Percentiles rank a stretch among this genome's conserved stretches.
Evolutionary conservation across 2,329 filamentous ascomycete genomes (phyloP).

Genomic region (Verticillium zaregamsianum): DNA sequence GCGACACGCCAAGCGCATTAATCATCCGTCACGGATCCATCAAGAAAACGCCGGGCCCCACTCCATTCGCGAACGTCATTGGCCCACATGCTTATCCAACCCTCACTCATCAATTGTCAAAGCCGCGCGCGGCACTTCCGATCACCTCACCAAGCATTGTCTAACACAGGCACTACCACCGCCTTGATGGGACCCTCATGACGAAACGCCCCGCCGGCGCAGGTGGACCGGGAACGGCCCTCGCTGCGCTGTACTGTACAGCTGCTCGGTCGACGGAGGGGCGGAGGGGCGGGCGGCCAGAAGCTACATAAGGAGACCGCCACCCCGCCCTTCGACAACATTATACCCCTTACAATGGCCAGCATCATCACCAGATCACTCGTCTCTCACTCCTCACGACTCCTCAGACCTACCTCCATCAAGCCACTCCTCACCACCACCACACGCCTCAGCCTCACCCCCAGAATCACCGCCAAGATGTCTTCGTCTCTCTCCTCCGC

Average conservation of each 20-base stretch:
- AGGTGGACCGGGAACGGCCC: not conserved
- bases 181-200: not conserved
- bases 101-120: not conserved
- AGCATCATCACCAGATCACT: conserved; percentile 1
- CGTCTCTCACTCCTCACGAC: conserved; percentile 1
- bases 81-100: not conserved
- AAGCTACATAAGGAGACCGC: not conserved
- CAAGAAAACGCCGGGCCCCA: not conserved
- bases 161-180: not conserved
- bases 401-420: conserved; percentile 2
- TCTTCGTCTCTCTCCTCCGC: conserved; percentile 35
- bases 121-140: not conserved
- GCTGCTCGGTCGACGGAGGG: not conserved
- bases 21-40: not conserved
- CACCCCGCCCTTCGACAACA: not conserved
- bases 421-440: conserved; percentile 5
- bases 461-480: conserved; percentile 33
- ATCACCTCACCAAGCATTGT: not conserved
- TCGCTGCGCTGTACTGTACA: too few species aligned
- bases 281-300: not conserved
- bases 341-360: not conserved
- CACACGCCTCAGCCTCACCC: conserved; percentile 11
- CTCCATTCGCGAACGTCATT: not conserved
- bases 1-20: not conserved
- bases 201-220: not conserved